Evolutionary conservation across 2,329 filamentous ascomycete species (phyloP).

Genomic region (Trichoderma pleuroti): DNA sequence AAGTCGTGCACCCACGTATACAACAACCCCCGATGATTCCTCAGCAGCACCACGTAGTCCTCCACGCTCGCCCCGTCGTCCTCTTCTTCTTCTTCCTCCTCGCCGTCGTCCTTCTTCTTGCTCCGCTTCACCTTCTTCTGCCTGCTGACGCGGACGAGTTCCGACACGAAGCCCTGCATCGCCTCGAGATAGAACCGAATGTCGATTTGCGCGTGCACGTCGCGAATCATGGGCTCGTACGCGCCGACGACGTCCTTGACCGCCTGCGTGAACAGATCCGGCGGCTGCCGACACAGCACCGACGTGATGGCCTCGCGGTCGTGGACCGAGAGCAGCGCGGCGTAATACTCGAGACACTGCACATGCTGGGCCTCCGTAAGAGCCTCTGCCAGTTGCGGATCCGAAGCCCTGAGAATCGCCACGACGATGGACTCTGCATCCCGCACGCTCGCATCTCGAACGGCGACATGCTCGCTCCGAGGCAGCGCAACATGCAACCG

Average conservation of each 20-base stretch:
- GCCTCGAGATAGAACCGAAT: constrained; percentile 66
- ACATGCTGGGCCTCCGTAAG: constrained; percentile 60
- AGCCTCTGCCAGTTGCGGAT: constrained; percentile 42
- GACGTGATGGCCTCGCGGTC: constrained; percentile 70
- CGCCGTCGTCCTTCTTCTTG: neutral
- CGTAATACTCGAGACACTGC: constrained; percentile 66
- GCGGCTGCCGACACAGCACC: constrained; percentile 63
- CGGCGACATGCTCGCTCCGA: constrained; percentile 55
- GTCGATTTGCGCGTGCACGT: constrained; percentile 68
- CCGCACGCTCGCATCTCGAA: constrained; percentile 53
- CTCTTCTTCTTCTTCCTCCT: constrained; percentile 27
- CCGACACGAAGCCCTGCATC: constrained; percentile 64
- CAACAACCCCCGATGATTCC: constrained; percentile 58
- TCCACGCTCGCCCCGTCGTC: constrained; percentile 57
- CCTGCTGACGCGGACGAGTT: constrained; percentile 61
- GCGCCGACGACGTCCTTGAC: constrained; percentile 62
- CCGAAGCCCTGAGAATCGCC: constrained; percentile 57
- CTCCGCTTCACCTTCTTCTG: constrained; percentile 35
- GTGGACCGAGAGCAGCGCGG: constrained; percentile 64
- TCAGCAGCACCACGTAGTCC: constrained; percentile 66
- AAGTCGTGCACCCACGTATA: constrained; percentile 72
- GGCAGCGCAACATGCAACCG: constrained; percentile 53
- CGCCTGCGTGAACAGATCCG: constrained; percentile 68
- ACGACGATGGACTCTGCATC: constrained; percentile 59
- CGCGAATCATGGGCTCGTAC: constrained; percentile 71